Conservation (phyloP, 768 basidiomycete genomes). For the Arthromyces matolae region DNA sequence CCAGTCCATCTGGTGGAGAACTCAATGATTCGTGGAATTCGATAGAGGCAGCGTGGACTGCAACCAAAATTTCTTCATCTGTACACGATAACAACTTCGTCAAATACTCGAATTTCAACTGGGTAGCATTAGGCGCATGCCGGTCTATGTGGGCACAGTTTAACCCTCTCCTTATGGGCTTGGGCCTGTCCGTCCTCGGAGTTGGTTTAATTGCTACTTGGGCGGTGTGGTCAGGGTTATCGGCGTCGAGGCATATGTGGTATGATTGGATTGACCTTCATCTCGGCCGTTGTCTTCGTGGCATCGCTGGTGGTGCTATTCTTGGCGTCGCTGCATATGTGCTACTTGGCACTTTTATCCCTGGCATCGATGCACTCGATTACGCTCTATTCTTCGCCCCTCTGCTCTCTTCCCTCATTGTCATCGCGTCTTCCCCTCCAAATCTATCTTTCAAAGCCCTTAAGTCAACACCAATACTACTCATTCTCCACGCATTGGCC, state of each 20-base stretch:
- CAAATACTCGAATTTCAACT: conserved; percentile 49
- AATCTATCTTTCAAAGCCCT: conserved; percentile 27
- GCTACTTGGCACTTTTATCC: conserved; percentile 28
- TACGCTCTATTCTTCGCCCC: conserved; percentile 46
- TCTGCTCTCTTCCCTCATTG: conserved; percentile 41
- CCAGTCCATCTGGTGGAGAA: conserved; percentile 66
- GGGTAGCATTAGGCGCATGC: conserved; percentile 63
- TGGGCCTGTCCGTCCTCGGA: conserved; percentile 64
- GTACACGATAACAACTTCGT: conserved; percentile 32
- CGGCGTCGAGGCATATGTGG: conserved; percentile 34
- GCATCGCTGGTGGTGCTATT: conserved; percentile 35
- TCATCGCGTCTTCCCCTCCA: conserved; percentile 41
- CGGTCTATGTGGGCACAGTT: conserved; percentile 95
- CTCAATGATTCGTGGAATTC: conserved; percentile 61
- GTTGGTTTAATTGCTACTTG: conserved; percentile 53
- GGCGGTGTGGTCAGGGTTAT: conserved; percentile 51
- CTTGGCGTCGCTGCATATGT: conserved; percentile 32
- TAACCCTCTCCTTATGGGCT: conserved; percentile 69
- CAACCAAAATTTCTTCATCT: conserved; percentile 21
- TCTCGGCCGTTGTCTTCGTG: conserved; percentile 29
- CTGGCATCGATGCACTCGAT: conserved; percentile 51
- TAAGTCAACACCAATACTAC: conserved; percentile 39
- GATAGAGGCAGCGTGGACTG: conserved; percentile 46
- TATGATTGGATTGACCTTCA: conserved; percentile 38
- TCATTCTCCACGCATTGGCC: conserved; percentile 65